phyloP scores from a whole-genome alignment of 768 basidiomycete species.

The Fibroporia radiculosa region DNA sequence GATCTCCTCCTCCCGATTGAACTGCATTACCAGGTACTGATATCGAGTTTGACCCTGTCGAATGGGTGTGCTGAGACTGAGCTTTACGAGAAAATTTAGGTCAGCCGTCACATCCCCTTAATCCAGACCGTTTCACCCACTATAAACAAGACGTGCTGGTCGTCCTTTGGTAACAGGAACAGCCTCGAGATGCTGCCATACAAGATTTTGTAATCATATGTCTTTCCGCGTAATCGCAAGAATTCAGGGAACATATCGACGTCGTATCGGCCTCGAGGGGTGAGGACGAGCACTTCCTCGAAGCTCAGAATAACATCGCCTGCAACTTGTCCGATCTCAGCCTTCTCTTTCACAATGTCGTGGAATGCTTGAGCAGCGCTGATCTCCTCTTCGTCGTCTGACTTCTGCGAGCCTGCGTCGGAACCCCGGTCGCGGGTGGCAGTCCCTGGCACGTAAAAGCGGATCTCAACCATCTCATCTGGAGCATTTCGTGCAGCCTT shows the following conservation, averaged over 20 bases:
- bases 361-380: slow-evolving; percentile 96
- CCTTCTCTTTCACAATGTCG: slow-evolving; percentile 91
- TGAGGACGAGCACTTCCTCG: slow-evolving; percentile 89
- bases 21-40: slow-evolving; percentile 97
- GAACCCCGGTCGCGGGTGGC: slow-evolving; percentile 55
- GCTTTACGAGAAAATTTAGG: slow-evolving; percentile 33
- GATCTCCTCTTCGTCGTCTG: slow-evolving; percentile 76
- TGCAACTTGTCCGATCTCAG: slow-evolving; percentile 84
- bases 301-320: slow-evolving; percentile 93
- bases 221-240: slow-evolving; percentile 92
- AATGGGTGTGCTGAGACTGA: slow-evolving; percentile 88
- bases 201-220: slow-evolving; percentile 97
- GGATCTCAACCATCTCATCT: slow-evolving; percentile 93
- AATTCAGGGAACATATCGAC: slow-evolving; percentile 98
- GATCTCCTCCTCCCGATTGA: slow-evolving; percentile 93
- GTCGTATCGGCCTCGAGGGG: slow-evolving; percentile 94
- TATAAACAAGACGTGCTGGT: slow-evolving; percentile 91
- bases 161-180: slow-evolving; percentile 95
- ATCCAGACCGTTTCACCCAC: slow-evolving; percentile 39
- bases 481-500: slow-evolving; percentile 34
- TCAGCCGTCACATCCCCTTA: neutral
- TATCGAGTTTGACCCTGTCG: slow-evolving; percentile 97
- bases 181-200: slow-evolving; percentile 82
- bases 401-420: slow-evolving; percentile 68
- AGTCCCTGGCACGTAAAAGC: slow-evolving; percentile 90